Conservation (phyloP, 2,329 filamentous ascomycete species). For the Rachicladosporium sp. region DNA sequence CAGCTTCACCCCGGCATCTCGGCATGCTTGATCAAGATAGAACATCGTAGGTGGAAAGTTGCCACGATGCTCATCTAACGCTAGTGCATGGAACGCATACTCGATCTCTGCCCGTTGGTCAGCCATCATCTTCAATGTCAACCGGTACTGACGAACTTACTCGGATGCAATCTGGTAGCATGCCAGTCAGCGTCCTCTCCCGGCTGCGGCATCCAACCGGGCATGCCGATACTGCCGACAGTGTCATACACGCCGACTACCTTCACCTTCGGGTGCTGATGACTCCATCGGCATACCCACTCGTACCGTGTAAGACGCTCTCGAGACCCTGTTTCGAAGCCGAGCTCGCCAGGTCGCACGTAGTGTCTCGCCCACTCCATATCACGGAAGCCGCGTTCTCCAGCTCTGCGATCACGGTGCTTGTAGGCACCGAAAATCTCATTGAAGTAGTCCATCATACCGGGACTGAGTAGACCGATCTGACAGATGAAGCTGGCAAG, state of each 20-base stretch:
- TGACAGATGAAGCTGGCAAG: conserved; percentile 7
- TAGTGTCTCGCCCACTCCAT: conserved; percentile 7
- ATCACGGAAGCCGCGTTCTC: conserved; percentile 3
- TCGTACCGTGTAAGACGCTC: conserved; percentile 29
- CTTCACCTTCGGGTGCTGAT: conserved; percentile 2
- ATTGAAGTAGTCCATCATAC: conserved; percentile 7
- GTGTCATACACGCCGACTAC: background rate
- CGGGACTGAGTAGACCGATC: conserved; percentile 7
- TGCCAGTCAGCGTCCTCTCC: conserved; percentile 25
- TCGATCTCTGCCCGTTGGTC: conserved; percentile 14
- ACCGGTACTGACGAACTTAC: conserved; percentile 5
- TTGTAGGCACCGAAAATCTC: conserved; percentile 8
- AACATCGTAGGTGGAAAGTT: conserved; percentile 24
- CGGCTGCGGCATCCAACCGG: conserved; percentile 9
- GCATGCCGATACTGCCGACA: conserved; percentile 8
- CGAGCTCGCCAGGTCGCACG: conserved; percentile 1
- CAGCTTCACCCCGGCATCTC: conserved; percentile 19
- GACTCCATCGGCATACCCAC: conserved; percentile 7
- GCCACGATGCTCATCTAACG: conserved; percentile 25
- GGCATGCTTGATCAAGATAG: conserved; percentile 25
- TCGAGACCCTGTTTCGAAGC: conserved; percentile 24
- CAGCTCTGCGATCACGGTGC: background rate
- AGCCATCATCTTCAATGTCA: background rate
- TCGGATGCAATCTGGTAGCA: conserved; percentile 27
- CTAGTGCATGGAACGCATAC: conserved; percentile 27